Percentiles rank a stretch among this genome's conserved stretches.
These are phyloP conservation scores for Tubosaeta sp. DNA, from an alignment of 768 basidiomycete species.

Conservation along the genomic window DNA sequence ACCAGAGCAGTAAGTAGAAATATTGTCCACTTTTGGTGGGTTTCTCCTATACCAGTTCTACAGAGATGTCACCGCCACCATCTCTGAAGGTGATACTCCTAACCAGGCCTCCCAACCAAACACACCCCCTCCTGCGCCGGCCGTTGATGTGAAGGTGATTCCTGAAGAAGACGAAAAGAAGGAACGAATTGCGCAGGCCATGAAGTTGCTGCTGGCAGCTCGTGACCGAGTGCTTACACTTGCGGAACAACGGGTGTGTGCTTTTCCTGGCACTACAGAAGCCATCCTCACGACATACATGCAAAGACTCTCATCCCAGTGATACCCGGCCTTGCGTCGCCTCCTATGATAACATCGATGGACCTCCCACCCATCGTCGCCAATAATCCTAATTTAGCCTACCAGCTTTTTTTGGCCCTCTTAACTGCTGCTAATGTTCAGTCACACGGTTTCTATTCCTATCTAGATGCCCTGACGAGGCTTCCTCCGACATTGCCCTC, in stretches of 20 bases:
- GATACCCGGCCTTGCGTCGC: conserved; percentile 40
- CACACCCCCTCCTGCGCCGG: conserved; percentile 1
- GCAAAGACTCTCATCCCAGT: conserved; percentile 49
- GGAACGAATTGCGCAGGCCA: conserved; percentile 55
- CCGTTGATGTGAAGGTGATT: conserved; percentile 26
- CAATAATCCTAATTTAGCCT: conserved; percentile 65
- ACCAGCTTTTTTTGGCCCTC: conserved; percentile 59
- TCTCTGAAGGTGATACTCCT: conserved; percentile 1
- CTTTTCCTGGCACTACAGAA: neutral
- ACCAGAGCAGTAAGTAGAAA: conserved; percentile 41
- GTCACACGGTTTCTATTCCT: conserved; percentile 38
- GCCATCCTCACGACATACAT: neutral
- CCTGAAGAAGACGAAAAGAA: conserved; percentile 54
- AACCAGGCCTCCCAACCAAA: conserved; percentile 1
- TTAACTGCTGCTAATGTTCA: conserved; percentile 37
- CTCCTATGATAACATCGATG: conserved; percentile 57
- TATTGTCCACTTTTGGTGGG: neutral
- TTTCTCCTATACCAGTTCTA: conserved; percentile 15
- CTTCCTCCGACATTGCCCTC: conserved; percentile 71
- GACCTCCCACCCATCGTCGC: conserved; percentile 65
- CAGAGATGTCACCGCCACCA: conserved; percentile 15
- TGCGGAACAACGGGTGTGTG: conserved; percentile 64
- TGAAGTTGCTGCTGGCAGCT: conserved; percentile 65
- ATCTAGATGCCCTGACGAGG: conserved; percentile 58
- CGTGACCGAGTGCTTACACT: conserved; percentile 70